phyloP scores from a whole-genome alignment of 805 yeast genomes.

The Torulaspora quercuum region DNA sequence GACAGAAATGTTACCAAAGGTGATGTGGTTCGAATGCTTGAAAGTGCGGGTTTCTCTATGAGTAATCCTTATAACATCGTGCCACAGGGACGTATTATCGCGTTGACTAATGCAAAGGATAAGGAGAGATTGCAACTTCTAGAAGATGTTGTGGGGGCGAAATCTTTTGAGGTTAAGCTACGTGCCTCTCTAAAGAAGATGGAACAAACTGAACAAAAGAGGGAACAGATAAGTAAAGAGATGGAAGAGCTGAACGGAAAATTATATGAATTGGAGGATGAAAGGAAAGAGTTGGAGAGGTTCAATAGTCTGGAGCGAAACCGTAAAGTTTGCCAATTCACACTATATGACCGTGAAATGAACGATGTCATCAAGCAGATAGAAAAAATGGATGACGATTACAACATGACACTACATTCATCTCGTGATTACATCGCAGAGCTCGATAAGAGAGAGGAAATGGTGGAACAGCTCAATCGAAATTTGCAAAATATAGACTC shows the following conservation, averaged over 20 bases:
- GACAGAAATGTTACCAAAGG: conserved; percentile 72
- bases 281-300: conserved; percentile 67
- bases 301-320: conserved; percentile 65
- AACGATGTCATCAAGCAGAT: conserved; percentile 56
- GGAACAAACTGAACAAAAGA: conserved; percentile 64
- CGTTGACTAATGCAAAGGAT: conserved; percentile 85
- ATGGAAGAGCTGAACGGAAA: conserved; percentile 66
- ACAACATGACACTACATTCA: conserved; percentile 48
- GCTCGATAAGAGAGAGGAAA: conserved; percentile 57
- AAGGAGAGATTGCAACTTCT: conserved; percentile 70
- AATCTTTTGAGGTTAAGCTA: conserved; percentile 77
- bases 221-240: conserved; percentile 70
- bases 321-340: conserved; percentile 69
- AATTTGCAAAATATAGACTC: conserved; percentile 48
- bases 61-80: conserved; percentile 93
- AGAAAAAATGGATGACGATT: conserved; percentile 57
- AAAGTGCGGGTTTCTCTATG: conserved; percentile 87
- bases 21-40: conserved; percentile 77
- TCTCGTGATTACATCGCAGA: conserved; percentile 53
- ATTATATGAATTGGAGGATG: conserved; percentile 73
- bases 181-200: conserved; percentile 77
- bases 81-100: conserved; percentile 91
- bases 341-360: conserved; percentile 73
- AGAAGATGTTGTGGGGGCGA: conserved; percentile 94
- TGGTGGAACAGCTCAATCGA: conserved; percentile 44